Conservation (phyloP, 768 basidiomycete genomes). For the Suillus discolor region DNA sequence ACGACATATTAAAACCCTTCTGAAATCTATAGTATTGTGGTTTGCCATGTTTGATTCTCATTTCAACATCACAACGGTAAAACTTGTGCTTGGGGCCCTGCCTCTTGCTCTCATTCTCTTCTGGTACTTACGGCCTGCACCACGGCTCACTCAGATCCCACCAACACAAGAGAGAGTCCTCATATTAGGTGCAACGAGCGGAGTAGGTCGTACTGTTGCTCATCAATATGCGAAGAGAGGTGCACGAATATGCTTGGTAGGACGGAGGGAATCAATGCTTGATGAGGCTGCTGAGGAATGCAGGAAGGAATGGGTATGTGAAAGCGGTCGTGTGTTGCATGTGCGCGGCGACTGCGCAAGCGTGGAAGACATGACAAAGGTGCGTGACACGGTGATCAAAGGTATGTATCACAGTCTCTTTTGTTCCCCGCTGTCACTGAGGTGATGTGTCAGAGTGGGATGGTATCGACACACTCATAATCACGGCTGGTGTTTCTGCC, state of each 20-base stretch:
- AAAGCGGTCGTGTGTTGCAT: constrained; percentile 44
- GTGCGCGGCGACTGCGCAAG: constrained; percentile 64
- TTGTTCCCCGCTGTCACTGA: neutral
- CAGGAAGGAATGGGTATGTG: constrained; percentile 22
- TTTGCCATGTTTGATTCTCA: neutral
- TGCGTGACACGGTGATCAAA: constrained; percentile 53
- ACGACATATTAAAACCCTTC: too few species aligned
- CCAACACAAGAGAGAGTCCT: constrained; percentile 69
- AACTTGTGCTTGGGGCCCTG: constrained; percentile 15
- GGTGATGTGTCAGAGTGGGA: constrained; percentile 61
- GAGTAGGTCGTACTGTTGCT: constrained; percentile 76
- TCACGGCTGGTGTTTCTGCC: constrained; percentile 85
- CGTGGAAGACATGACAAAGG: constrained; percentile 64
- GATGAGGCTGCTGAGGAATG: constrained; percentile 67
- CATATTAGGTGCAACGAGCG: constrained; percentile 82
- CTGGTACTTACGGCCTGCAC: constrained; percentile 17
- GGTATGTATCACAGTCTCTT: constrained; percentile 43
- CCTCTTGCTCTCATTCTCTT: constrained; percentile 22
- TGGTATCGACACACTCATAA: constrained; percentile 80
- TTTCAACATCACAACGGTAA: constrained; percentile 12
- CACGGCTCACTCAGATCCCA: constrained; percentile 40
- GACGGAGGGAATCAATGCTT: constrained; percentile 58
- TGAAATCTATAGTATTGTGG: too few species aligned
- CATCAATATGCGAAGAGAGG: constrained; percentile 73
- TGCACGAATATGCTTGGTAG: constrained; percentile 74